Percentiles rank a stretch among this genome's conserved stretches.
Conservation (phyloP, 192 early-diverging fungal genomes). For the Mortierella alpina region DNA sequence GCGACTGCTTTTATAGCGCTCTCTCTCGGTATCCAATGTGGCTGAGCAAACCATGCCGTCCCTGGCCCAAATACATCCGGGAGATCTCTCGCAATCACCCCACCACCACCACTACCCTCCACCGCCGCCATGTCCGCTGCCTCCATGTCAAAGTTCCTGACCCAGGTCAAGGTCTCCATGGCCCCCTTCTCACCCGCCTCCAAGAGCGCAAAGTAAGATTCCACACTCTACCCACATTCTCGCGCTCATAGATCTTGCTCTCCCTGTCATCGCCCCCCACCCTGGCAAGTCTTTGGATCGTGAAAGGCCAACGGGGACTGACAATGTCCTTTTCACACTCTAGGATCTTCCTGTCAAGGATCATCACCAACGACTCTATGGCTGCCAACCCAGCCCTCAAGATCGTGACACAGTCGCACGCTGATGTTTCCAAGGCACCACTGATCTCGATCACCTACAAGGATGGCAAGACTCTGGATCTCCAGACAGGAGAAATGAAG, state of each 20-base stretch:
- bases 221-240: neutral
- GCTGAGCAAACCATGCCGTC: conserved; percentile 1
- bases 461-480: conserved; percentile 60
- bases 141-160: conserved; percentile 53
- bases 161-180: conserved; percentile 64
- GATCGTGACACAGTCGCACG: conserved; percentile 57
- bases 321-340: neutral
- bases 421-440: conserved; percentile 55
- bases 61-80: neutral
- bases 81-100: neutral
- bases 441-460: conserved; percentile 59
- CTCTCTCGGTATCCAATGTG: neutral
- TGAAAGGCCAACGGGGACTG: neutral
- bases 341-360: conserved; percentile 63
- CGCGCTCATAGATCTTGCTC: neutral
- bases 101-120: neutral
- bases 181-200: conserved; percentile 59
- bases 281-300: too few species aligned
- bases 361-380: conserved; percentile 58
- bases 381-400: conserved; percentile 61
- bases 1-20: neutral
- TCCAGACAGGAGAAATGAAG: conserved; percentile 60
- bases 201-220: conserved; percentile 62
- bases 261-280: too few species aligned
- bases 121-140: conserved; percentile 31